These are phyloP conservation scores for Magnusiomyces sp. DNA, from an alignment of 1,139 yeast genomes.

Conservation along the genomic window DNA sequence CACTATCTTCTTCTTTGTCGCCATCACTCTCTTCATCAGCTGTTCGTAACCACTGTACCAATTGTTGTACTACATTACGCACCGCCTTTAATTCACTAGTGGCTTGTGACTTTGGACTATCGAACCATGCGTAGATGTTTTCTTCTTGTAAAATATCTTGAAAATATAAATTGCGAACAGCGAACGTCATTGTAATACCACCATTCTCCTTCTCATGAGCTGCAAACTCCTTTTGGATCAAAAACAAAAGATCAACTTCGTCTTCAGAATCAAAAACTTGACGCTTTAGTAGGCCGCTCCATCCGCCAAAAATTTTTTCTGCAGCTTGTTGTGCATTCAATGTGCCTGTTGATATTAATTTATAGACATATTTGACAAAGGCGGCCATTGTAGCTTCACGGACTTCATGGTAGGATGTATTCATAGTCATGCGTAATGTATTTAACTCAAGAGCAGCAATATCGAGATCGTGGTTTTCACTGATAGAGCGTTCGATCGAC, in stretches of 20 bases:
- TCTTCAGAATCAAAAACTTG: slow-evolving; percentile 78
- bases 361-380: slow-evolving; percentile 55
- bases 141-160: slow-evolving; percentile 77
- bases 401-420: slow-evolving; percentile 89
- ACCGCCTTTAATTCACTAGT: slow-evolving; percentile 41
- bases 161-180: slow-evolving; percentile 66
- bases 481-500: slow-evolving; percentile 87
- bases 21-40: slow-evolving; percentile 34
- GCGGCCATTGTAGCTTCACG: slow-evolving; percentile 74
- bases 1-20: neutral
- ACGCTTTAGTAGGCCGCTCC: slow-evolving; percentile 68
- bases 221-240: slow-evolving; percentile 45
- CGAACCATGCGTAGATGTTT: slow-evolving; percentile 76
- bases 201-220: slow-evolving; percentile 32
- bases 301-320: slow-evolving; percentile 60
- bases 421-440: slow-evolving; percentile 94
- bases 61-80: slow-evolving; percentile 53
- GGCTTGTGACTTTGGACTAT: slow-evolving; percentile 36
- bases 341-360: slow-evolving; percentile 68
- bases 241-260: slow-evolving; percentile 60
- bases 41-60: slow-evolving; percentile 78
- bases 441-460: slow-evolving; percentile 88
- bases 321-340: slow-evolving; percentile 69
- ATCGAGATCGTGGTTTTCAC: slow-evolving; percentile 84
- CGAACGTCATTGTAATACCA: slow-evolving; percentile 48